phyloP scores from a whole-genome alignment of 2,329 filamentous ascomycete species.

The Didymella arachidicola region DNA sequence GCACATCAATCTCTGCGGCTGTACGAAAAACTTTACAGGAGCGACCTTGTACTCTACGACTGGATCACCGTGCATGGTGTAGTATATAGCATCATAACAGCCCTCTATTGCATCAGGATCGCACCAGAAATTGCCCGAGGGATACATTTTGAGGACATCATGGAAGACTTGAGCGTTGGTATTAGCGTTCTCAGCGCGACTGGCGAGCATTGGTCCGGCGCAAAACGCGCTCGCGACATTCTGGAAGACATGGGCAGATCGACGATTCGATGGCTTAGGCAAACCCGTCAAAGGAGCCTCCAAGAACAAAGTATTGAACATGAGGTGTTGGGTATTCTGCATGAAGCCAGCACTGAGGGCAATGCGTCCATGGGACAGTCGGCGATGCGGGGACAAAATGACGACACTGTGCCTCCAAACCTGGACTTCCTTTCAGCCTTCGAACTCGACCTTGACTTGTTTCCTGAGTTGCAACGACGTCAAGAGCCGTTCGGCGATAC shows the following conservation, averaged over 20 bases:
- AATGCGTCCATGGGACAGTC: neutral
- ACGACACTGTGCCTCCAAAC: neutral
- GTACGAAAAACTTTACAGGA: neutral
- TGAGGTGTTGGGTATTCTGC: neutral
- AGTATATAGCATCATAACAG: neutral
- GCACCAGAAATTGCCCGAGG: neutral
- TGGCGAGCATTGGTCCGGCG: neutral
- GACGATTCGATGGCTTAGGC: neutral
- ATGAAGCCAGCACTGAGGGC: neutral
- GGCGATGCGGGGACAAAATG: neutral
- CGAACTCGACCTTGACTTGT: neutral
- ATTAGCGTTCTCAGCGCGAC: neutral
- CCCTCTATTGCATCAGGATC: neutral
- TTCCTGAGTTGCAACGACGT: neutral
- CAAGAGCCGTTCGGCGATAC: neutral
- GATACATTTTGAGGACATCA: neutral
- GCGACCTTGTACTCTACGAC: neutral
- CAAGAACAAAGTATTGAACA: neutral
- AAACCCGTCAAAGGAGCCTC: neutral
- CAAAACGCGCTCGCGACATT: neutral
- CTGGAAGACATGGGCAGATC: neutral
- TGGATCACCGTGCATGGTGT: neutral
- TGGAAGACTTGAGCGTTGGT: neutral
- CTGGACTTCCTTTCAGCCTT: neutral
- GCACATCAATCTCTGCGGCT: neutral